Evolutionary conservation across 306 rosid genomes (phyloP).

Genomic region (Bauhinia variegata): DNA sequence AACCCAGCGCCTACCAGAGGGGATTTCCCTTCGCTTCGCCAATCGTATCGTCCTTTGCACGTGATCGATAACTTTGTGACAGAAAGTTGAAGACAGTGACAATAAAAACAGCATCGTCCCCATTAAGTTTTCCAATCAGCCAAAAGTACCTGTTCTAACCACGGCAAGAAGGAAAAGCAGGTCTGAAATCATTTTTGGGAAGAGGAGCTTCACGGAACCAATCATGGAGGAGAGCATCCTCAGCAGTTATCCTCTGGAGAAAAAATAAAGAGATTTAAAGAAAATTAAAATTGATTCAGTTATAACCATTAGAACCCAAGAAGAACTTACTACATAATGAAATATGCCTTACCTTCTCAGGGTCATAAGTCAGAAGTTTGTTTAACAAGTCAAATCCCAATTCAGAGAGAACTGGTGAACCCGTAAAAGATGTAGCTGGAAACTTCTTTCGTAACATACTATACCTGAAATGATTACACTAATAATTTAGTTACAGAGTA

Average conservation of each 20-base stretch:
- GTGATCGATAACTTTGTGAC: conserved; percentile 31
- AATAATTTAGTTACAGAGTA: not conserved
- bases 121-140: conserved; percentile 29
- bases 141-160: conserved; percentile 53
- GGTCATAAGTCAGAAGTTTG: conserved; percentile 71
- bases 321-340: conserved; percentile 1
- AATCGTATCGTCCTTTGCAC: conserved; percentile 32
- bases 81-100: conserved; percentile 31
- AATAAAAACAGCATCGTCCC: conserved; percentile 29
- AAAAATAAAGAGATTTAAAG: not conserved
- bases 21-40: conserved; percentile 21
- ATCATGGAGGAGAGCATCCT: conserved; percentile 78
- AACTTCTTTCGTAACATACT: conserved; percentile 78
- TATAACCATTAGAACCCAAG: not conserved
- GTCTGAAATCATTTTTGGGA: conserved; percentile 66
- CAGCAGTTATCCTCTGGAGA: conserved; percentile 78
- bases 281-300: not conserved
- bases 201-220: conserved; percentile 85
- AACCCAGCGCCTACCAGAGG: not conserved
- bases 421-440: conserved; percentile 81
- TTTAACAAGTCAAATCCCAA: conserved; percentile 82
- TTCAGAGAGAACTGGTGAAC: conserved; percentile 75
- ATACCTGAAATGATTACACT: conserved; percentile 52
- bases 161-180: conserved; percentile 51
- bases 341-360: conserved; percentile 75